Evolutionary conservation across 1,284 basidiomycete genomes (phyloP), one percentile per base, ranked within the genome.

Genomic region (Melampsora occidentalis): DNA sequence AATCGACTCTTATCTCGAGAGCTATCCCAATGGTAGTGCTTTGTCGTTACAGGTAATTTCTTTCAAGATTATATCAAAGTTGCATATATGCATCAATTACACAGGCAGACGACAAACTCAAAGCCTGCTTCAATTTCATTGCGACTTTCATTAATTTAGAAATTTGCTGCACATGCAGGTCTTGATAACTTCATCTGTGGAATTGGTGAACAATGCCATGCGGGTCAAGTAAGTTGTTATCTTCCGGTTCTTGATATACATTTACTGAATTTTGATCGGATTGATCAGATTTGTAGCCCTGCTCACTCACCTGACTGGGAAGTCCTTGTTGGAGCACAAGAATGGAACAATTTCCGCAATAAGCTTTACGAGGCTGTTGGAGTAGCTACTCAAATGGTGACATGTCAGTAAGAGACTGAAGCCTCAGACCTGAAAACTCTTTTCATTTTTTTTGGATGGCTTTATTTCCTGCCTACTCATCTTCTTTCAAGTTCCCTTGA

Each of bases 321-420:
- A 66, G 71, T 72, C 9, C 63, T 66, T 18, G 39, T 65, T 46
- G 71, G 46, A 16, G 63, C 71, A 10, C 71, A 72, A 72, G 71
- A 72, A 28, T 66, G 71, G 70, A 72, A 72, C 31, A 72, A 66
- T 25, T 72, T 53, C 22, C 71, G 65, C 46, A 72, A 72, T 51
- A 66, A 53, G 35, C 49, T 72, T 49, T 72, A 72, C 51, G 42
- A 64, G 49, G 71, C 71, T 12, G 71, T 72, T 10, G 71, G 63
- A 35, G 57, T 53, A 22, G 71, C 71, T 39, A 49, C 57, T 72
- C 63, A 72, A 63, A 65, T 72, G 28, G 63, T 72, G 28, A 64
- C 61, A 66, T 65, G 71, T 72, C 22, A 72, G 71, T 42, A 12
- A 35, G n/a, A 20, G n/a, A 20, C 12, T 10, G 42, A 9, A 42